These are phyloP conservation scores for Boletus rufocinnamomeus DNA, from an alignment of 768 basidiomycete species.

Conservation along the genomic window DNA sequence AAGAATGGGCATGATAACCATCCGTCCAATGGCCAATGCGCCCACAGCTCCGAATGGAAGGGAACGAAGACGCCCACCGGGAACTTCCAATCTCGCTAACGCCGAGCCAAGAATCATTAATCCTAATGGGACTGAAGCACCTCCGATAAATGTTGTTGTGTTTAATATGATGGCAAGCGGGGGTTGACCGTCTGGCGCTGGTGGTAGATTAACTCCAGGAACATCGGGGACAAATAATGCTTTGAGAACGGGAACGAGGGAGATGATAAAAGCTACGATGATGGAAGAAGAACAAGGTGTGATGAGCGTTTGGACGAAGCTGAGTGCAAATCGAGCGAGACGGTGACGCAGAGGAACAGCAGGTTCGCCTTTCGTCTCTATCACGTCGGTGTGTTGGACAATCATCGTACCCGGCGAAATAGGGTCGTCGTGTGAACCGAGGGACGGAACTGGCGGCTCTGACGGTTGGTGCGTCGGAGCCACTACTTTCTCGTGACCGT, in stretches of 20 bases:
- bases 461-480: neutral
- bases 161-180: constrained; percentile 64
- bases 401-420: constrained; percentile 7
- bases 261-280: constrained; percentile 53
- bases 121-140: constrained; percentile 63
- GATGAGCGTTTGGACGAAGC: constrained; percentile 41
- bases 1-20: constrained; percentile 59
- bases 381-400: neutral
- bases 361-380: constrained; percentile 5
- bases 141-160: constrained; percentile 58
- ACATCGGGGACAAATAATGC: constrained; percentile 55
- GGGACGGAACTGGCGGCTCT: neutral
- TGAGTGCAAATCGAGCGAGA: constrained; percentile 7
- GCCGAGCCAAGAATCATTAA: constrained; percentile 64
- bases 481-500: constrained; percentile 15
- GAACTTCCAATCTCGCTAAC: constrained; percentile 58
- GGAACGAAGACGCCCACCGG: constrained; percentile 44
- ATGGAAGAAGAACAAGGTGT: constrained; percentile 56
- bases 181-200: constrained; percentile 66
- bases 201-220: constrained; percentile 43
- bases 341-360: constrained; percentile 4
- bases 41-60: constrained; percentile 55
- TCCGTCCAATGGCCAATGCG: constrained; percentile 52
- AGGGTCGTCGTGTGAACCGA: neutral
- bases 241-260: constrained; percentile 58